Conservation (phyloP, 148 eudicot genomes). For the Fagopyrum esculentum region DNA sequence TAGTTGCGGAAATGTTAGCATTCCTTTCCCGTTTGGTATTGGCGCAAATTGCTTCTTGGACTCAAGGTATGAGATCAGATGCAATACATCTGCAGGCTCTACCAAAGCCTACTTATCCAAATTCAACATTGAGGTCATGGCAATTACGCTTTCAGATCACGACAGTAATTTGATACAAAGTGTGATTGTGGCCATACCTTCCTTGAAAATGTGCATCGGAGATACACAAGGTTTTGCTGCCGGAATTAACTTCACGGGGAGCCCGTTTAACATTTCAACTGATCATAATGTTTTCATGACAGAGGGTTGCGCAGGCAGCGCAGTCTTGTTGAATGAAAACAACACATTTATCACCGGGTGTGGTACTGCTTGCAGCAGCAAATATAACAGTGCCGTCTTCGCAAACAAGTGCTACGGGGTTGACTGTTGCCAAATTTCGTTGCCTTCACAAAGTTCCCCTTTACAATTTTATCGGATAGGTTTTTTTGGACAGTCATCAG, state of each 20-base stretch:
- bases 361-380: constrained; percentile 11
- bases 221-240: constrained; percentile 12
- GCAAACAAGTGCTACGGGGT: constrained; percentile 22
- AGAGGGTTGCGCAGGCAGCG: constrained; percentile 13
- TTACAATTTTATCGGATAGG: neutral
- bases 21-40: constrained; percentile 35
- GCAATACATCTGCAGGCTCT: neutral
- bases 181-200: neutral
- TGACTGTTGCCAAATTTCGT: constrained; percentile 30
- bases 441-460: too few relatives aligned
- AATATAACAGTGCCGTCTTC: neutral
- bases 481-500: neutral
- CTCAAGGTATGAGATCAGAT: constrained; percentile 10
- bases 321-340: neutral
- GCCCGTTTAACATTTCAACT: constrained; percentile 12
- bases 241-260: constrained; percentile 11
- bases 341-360: constrained; percentile 12
- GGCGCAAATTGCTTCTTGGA: constrained; percentile 20
- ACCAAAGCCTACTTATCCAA: constrained; percentile 15
- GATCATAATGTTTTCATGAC: constrained; percentile 7
- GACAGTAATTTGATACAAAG: neutral
- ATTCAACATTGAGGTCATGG: constrained; percentile 16
- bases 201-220: too few relatives aligned
- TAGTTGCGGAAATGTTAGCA: constrained; percentile 17
- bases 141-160: neutral